Base-by-base conservation (phyloP, 2,329 filamentous ascomycete genomes). In the Verticillium tricorpus region DNA sequence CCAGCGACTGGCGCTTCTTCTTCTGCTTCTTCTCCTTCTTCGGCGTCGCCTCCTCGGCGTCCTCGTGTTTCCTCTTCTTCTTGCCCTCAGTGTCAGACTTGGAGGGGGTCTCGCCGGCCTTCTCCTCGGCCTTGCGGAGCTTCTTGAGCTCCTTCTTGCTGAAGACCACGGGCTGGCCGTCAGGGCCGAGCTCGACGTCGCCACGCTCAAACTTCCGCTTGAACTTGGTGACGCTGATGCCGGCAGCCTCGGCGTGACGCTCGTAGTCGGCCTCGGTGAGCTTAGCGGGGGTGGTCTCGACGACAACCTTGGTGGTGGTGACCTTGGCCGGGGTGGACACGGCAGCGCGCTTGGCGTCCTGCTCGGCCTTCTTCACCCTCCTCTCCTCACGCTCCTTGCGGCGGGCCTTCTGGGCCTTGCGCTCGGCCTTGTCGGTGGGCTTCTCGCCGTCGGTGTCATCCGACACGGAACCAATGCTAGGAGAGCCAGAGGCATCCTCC, bases 141-240 rank as follows among this genome's bases (percentile, higher is more conserved):
- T 90, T 90, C 83, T 91, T 91, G 70, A 89, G 75, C 56, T 91
- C 88, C 79, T 91, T 92, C 82, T 92, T 92, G 80, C 86, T 90
- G 69, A 88, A 76, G 4, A 90, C 80, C 67, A 85, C 81, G 50
- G 89, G 86, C 59, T 82, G 87, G 62, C 89, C 89, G 64, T 90
- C 85, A 14, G 78, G 77, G 68, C 82, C 82, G 66, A 92, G 78
- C 71, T 86, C 81, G 66, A 93, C 89, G 70, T 92, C 89, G 40
- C 90, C 90, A 65, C 88, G 84, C 77, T 91, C 89, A 67, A 87
- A 87, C 82, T 92, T 92, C 74, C 88, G 84, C 81, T 90, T 87
- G 78, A 92, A 93, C 78, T 91, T 89, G 79, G 86, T 86, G 60
- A 90, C 84, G 8, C 88, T 90, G 63, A 93, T 80, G 64, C 89